phyloP scores from a whole-genome alignment of 305 asterid species.

The Rubia peregrina region DNA sequence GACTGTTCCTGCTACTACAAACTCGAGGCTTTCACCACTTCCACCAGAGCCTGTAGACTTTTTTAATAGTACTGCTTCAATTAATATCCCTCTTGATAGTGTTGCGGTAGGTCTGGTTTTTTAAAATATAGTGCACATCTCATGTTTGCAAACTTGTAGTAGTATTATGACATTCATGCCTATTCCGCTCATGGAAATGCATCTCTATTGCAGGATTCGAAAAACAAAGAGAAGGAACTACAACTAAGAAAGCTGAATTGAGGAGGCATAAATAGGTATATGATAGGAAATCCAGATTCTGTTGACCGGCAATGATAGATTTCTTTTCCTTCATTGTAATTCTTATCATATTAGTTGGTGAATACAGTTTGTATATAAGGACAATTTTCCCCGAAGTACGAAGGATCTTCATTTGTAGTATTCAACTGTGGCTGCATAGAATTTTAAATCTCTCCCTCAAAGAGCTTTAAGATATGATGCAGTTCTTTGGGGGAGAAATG shows the following conservation, averaged over 20 bases:
- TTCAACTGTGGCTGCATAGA: neutral
- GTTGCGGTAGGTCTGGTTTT: slow-evolving; percentile 40
- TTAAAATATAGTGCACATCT: neutral
- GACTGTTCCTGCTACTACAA: slow-evolving; percentile 60
- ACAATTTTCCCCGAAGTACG: neutral
- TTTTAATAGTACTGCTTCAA: slow-evolving; percentile 70
- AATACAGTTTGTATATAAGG: neutral
- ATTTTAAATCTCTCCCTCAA: neutral
- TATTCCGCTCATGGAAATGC: slow-evolving; percentile 19
- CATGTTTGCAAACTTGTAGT: slow-evolving; percentile 1
- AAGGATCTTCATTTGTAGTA: neutral
- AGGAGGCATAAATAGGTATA: slow-evolving; percentile 76
- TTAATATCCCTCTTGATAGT: slow-evolving; percentile 72
- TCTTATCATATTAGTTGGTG: neutral
- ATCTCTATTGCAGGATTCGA: slow-evolving; percentile 43
- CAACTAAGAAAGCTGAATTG: slow-evolving; percentile 78
- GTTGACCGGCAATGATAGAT: neutral
- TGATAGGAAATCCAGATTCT: slow-evolving; percentile 7
- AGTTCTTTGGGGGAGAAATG: neutral
- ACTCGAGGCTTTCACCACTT: slow-evolving; percentile 83
- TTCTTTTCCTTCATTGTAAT: slow-evolving; percentile 2
- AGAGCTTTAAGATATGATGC: neutral
- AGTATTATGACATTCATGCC: neutral
- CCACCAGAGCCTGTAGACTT: slow-evolving; percentile 92
- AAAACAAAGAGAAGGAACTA: slow-evolving; percentile 69